A percentile compares a stretch with the other conserved stretches of the same genome.
These are phyloP conservation scores for Acacia concinna DNA, from an alignment of 331 rosid species.

Conservation along the genomic window DNA sequence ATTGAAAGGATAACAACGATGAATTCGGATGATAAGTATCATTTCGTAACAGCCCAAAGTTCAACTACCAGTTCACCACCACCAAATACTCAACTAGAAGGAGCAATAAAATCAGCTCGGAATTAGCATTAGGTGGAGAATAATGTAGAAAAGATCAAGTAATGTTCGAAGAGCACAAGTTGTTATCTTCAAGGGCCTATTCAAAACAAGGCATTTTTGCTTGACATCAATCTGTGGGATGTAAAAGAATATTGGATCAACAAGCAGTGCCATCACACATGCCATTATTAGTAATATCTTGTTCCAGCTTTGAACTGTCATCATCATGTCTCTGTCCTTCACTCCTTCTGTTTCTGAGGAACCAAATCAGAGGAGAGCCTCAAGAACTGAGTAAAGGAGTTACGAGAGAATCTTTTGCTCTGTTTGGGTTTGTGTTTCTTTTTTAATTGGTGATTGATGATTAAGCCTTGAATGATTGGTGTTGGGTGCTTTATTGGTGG, in stretches of 20 bases:
- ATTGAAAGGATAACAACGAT: conserved; percentile 72
- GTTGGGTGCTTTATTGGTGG: neutral
- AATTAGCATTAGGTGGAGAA: conserved; percentile 71
- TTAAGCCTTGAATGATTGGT: neutral
- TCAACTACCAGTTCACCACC: conserved; percentile 64
- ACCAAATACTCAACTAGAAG: conserved; percentile 76
- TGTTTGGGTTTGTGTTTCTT: too few species aligned
- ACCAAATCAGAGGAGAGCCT: too few species aligned
- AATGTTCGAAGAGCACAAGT: conserved; percentile 76
- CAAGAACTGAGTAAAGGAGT: too few species aligned
- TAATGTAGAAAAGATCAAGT: conserved; percentile 61
- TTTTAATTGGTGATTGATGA: neutral
- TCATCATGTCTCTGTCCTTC: too few species aligned
- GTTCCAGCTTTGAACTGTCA: conserved; percentile 64
- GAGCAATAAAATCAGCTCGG: conserved; percentile 65
- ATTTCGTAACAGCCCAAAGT: conserved; percentile 55
- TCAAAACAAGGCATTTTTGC: conserved; percentile 38
- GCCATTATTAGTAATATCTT: conserved; percentile 68
- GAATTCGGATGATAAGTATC: conserved; percentile 64
- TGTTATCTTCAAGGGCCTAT: conserved; percentile 41
- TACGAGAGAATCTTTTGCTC: too few species aligned
- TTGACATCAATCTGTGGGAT: conserved; percentile 41
- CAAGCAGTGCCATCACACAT: conserved; percentile 63
- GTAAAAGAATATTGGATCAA: conserved; percentile 85
- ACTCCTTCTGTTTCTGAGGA: neutral